phyloP scores from a whole-genome alignment of 169 alveolate genomes.

The Sarcocystis neurona region DNA sequence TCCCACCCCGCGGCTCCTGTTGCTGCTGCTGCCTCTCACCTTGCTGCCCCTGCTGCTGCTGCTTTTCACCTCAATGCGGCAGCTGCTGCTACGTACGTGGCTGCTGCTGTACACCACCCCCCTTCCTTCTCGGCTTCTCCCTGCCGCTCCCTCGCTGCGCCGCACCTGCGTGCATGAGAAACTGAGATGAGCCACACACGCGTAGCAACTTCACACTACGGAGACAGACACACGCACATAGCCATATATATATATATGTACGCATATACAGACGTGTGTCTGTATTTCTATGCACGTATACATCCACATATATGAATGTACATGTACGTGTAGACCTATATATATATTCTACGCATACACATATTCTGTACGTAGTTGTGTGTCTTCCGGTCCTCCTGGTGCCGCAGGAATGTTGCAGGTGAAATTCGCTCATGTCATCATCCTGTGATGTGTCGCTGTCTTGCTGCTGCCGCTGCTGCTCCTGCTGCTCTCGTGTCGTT shows the following conservation, averaged over 20 bases:
- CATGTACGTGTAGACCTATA: background rate
- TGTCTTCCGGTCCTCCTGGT: too few species aligned
- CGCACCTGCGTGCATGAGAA: background rate
- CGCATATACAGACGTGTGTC: background rate
- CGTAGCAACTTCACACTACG: too few species aligned
- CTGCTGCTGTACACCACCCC: too few species aligned
- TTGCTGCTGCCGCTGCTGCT: background rate
- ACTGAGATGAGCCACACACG: background rate
- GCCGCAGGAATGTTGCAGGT: background rate
- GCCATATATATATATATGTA: too few species aligned
- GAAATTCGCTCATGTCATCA: background rate
- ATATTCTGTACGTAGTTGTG: too few species aligned
- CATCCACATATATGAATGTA: background rate
- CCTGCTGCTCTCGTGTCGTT: background rate
- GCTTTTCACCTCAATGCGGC: too few species aligned
- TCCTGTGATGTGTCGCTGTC: background rate
- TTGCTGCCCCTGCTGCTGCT: too few species aligned
- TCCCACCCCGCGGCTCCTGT: too few species aligned
- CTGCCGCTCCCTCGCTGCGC: background rate
- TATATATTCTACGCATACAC: too few species aligned
- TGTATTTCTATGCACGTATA: background rate
- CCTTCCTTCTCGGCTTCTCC: background rate
- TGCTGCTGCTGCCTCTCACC: too few species aligned
- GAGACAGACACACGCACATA: background rate
- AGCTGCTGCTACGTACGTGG: too few species aligned